Percentiles rank a stretch among this genome's conserved stretches.
Evolutionary conservation across 345 rosid genomes (phyloP).

Genomic region (Kandelia obovata): DNA sequence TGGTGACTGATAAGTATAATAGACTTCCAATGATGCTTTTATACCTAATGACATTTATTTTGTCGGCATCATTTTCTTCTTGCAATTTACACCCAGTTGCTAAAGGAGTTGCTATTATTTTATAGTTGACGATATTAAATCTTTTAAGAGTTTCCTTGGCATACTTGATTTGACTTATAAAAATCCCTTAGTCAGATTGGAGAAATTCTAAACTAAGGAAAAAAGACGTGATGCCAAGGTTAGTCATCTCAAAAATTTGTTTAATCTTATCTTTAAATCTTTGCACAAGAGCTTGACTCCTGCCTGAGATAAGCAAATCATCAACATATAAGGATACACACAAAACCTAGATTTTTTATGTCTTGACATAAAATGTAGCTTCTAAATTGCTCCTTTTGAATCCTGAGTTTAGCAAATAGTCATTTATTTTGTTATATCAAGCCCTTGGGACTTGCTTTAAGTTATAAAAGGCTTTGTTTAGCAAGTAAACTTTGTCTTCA

Average conservation of each 20-base stretch:
- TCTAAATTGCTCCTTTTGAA: background rate
- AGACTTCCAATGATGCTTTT: background rate
- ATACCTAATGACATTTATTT: background rate
- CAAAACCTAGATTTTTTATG: background rate
- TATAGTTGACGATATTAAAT: background rate
- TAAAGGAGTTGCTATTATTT: background rate
- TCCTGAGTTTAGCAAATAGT: background rate
- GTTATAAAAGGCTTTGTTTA: background rate
- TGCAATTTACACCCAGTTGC: rapidly evolving
- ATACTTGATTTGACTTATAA: background rate
- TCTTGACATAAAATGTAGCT: background rate
- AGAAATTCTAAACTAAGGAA: background rate
- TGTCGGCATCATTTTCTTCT: background rate
- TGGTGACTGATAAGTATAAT: background rate
- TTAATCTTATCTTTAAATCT: background rate
- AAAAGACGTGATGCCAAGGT: background rate
- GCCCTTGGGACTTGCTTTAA: background rate
- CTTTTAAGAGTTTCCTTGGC: background rate
- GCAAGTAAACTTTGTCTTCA: background rate
- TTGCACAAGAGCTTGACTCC: background rate
- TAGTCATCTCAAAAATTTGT: background rate
- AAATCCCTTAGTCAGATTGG: background rate
- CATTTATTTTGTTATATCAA: background rate
- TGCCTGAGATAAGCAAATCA: background rate
- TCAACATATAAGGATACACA: background rate